These are phyloP conservation scores for Neospermospora avenae DNA, from an alignment of 2,329 filamentous ascomycete genomes.

Conservation along the genomic window DNA sequence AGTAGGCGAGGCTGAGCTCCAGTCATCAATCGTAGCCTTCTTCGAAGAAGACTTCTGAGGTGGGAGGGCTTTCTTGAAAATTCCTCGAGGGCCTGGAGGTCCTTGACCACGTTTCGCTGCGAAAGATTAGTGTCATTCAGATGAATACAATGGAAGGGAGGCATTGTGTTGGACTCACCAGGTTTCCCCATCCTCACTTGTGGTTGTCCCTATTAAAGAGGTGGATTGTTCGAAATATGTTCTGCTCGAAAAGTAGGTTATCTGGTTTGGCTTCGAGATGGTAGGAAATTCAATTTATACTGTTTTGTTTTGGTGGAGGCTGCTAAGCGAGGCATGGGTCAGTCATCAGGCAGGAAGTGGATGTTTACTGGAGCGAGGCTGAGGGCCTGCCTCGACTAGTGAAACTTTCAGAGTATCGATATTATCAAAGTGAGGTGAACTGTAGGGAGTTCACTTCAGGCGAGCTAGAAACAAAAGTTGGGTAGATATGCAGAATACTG, in stretches of 20 bases:
- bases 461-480: too few species aligned
- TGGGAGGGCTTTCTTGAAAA: neutral
- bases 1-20: neutral
- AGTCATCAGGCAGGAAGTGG: neutral
- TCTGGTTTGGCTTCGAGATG: neutral
- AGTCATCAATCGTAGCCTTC: neutral
- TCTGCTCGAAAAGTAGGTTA: neutral
- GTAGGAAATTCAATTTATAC: neutral
- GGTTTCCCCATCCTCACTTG: neutral
- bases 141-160: neutral
- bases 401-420: neutral
- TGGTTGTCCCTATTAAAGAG: too few species aligned
- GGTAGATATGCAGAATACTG: too few species aligned
- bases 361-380: neutral
- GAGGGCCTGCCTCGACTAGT: neutral
- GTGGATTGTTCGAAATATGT: neutral
- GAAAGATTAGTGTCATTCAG: neutral
- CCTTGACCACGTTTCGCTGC: neutral
- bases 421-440: too few species aligned
- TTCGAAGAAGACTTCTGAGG: neutral
- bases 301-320: neutral
- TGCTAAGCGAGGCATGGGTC: neutral
- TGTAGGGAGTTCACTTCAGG: too few species aligned
- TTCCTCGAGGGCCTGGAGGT: neutral
- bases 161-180: neutral